Base-by-base conservation (phyloP, 192 early-diverging fungal species). In the Coemansia sp. region DNA sequence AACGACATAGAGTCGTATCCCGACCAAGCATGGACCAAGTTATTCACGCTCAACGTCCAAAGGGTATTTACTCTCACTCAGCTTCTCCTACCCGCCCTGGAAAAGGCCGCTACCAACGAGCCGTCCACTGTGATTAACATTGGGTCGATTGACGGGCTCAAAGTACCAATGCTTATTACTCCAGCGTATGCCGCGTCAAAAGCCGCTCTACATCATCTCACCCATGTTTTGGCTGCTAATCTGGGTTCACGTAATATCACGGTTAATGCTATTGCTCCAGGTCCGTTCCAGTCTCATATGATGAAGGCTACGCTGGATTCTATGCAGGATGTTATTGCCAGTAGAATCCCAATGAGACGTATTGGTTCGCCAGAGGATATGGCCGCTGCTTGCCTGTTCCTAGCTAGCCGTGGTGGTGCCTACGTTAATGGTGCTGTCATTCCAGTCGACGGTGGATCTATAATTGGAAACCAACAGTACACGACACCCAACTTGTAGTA, bases 101-200 rank as follows among this genome's bases (percentile, higher is more conserved):
- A 84, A 31, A 86, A 85, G 27, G 87, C 77, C 17, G 85, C 87
- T 7, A 85, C 80, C 2, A 58, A 71, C 19, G 45, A 83, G 6
- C 72, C 94, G 5, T 82, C 90, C 2, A 82, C 89, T 15, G 88
- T 98, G n/a, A 96, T 98, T 84, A 98, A 96, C 76, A 92, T 98
- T 72, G 90, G 92, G 5, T 91, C 87, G 4, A 83, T 94, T 61
- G 90, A 91, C 39, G 89, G 90, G 12, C 63, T 90, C 38, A 82
- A 70, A 24, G 77, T 86, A 36, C 80, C 88, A 2, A 27, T 34
- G 0, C 74, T 80, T 22, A 81, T 88, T 31, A 89, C 86, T 10
- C 89, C 89, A 59, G 92, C 92, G 7, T 94, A 94, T 69, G 84
- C 89, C 39, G 86, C 89, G 29, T 91, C 90, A 22, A 94, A 94